Base-by-base conservation (phyloP, 371 early-diverging fungal species). In the Dinochytrium kinnereticum region DNA sequence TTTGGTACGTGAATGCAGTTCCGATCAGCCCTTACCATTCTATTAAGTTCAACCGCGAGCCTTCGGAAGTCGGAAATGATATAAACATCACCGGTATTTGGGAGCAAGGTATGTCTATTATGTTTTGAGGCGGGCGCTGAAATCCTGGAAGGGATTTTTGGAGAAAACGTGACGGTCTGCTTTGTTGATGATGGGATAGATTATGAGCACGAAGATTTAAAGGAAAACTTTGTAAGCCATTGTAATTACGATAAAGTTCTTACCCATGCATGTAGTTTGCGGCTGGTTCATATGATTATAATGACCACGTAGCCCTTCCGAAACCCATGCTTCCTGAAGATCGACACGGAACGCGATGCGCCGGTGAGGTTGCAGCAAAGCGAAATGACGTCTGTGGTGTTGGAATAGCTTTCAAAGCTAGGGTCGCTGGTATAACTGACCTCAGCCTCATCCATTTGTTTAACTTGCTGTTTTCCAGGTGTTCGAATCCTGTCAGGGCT, bases 111-210 rank as follows among this genome's bases (percentile, higher is more conserved):
- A 82, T 17, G 2, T 61, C 13, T 19, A 37, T 17, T 61, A 33
- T 53, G 55, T n/a, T 53, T 28, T 55, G 28, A 7, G 26, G 57
- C 57, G 24, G 24, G 7, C 57, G 26, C 61, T 61, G 24, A 61
- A 7, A 7, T 5, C 5, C 24, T 28, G 3, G 5, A 28, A 88
- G 91, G 91, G 55, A 90, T 95, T 55, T 93, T 94, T 26, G 99
- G 99, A 21, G 85, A 93, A 34, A 92, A 92, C 34, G 89, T 93
- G 0, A 91, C 89, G 21, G 94, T 97, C 0, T 94, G 91, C 55
- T 90, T 98, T 72, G 86, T 98, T 40, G 99, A 98, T 80, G 99
- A 98, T 75, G 99, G 99, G 0, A 76, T 98, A 49, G 96, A 97
- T 77, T 92, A 90, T 72, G 83, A 88, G 2, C 93, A 91, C 78